Base-by-base conservation (phyloP, 768 basidiomycete genomes). In the Cytidiella melzeri region DNA sequence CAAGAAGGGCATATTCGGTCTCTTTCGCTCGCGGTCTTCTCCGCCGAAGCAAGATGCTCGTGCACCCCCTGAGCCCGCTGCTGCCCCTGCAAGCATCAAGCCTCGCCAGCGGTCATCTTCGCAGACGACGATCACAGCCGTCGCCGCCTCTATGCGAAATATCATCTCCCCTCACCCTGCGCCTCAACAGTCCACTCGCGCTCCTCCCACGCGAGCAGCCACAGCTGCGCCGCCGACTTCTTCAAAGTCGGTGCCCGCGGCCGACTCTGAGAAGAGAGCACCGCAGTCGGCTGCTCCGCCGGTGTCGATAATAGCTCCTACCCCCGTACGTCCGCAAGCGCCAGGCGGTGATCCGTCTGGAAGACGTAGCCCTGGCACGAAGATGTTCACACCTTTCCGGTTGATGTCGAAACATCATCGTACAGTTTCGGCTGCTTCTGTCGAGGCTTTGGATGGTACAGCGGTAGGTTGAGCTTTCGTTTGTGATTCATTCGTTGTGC, bases 361-460 rank as follows among this genome's bases (percentile, higher is more conserved):
- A 9, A 27, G 40, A 15, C 74, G 66, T 47, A 70, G 70, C 50
- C 59, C 69, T 9, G 68, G 66, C 18, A 64, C 74, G 26, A 76
- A 73, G 46, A 70, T 79, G 19, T 81, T 82, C 56, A 75, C 75
- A 15, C 77, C 84, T 0, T 84, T 87, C 64, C 77, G 79, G 39
- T 74, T 86, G 57, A 55, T 87, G 55, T 71, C 71, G 34, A 81
- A 76, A 59, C 73, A 78, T 57, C 73, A 82, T 61, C 78, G 82
- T 26, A 81, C 83, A 5, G 70, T 90, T 37, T 90, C 88, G 13
- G 74, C 78, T 30, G 81, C 81, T 27, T 91, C 88, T 37, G 70
- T 86, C 26, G 88, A 91, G 61, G 88, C 86, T 21, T 76, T 81
- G 56, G 80, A 89, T 58, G 88, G 88, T 30, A 87, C 86, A 47